Percentiles rank a stretch among this genome's conserved stretches.
These are phyloP conservation scores for Quercus ilex DNA, from an alignment of 306 rosid genomes.

Conservation along the genomic window DNA sequence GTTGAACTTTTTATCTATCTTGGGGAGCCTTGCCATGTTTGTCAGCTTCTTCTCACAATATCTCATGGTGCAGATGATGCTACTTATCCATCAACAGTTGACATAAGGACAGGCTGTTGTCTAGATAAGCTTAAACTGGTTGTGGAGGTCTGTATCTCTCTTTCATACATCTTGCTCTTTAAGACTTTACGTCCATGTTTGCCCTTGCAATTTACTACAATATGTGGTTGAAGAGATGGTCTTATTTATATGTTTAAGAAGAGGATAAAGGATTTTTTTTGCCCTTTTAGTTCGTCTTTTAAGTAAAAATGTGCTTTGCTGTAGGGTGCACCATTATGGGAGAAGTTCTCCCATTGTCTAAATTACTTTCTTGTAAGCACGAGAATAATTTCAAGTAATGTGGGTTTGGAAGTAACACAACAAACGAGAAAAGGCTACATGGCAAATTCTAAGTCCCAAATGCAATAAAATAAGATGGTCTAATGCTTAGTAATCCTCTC, in stretches of 20 bases:
- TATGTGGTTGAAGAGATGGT: background rate
- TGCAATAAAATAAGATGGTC: background rate
- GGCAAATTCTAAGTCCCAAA: background rate
- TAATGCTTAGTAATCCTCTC: background rate
- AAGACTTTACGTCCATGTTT: constrained; percentile 5
- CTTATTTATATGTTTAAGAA: background rate
- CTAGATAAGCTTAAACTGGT: constrained; percentile 81
- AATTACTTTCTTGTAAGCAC: background rate
- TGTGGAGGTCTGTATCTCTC: constrained; percentile 65
- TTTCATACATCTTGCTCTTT: constrained; percentile 11
- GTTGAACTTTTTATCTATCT: constrained; percentile 90
- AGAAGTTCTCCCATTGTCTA: background rate
- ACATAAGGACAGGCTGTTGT: constrained; percentile 82
- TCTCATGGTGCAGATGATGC: constrained; percentile 97
- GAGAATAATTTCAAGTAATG: background rate
- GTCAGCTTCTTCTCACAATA: constrained; percentile 99
- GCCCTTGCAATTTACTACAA: background rate
- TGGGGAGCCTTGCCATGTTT: constrained; percentile 95
- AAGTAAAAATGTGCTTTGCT: background rate
- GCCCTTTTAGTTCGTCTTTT: background rate
- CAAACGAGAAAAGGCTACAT: background rate
- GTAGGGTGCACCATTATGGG: background rate
- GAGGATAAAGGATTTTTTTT: background rate
- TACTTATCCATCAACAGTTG: constrained; percentile 93
- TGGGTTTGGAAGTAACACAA: background rate